These are phyloP conservation scores for Eleusine indica DNA, from an alignment of 176 grass and related monocot species.

Conservation along the genomic window DNA sequence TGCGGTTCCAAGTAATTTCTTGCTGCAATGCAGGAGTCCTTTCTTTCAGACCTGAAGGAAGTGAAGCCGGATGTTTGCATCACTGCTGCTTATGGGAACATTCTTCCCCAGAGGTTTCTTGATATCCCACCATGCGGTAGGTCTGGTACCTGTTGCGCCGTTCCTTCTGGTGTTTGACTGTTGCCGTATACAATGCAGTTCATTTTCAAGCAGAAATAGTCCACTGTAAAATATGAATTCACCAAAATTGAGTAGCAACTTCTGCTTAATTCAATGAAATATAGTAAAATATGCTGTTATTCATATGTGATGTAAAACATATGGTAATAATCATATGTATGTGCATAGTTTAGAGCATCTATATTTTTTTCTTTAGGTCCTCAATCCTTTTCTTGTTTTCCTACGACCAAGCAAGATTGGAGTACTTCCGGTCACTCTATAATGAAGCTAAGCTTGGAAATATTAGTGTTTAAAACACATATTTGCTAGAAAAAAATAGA, in stretches of 20 bases:
- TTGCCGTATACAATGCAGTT: not conserved
- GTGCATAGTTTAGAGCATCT: not conserved
- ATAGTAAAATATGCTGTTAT: not conserved
- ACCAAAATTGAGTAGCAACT: slow-evolving; percentile 8
- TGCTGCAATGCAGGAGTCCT: slow-evolving; percentile 64
- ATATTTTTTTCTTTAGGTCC: not conserved
- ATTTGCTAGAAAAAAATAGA: not conserved
- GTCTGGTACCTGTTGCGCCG: slow-evolving; percentile 8
- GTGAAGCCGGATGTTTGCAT: slow-evolving; percentile 73
- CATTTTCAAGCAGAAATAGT: slow-evolving; percentile 26
- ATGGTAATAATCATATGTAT: not conserved
- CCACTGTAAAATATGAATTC: not conserved
- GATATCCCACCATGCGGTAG: slow-evolving; percentile 71
- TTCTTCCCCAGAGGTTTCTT: slow-evolving; percentile 92
- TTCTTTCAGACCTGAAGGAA: slow-evolving; percentile 67
- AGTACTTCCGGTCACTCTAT: not conserved
- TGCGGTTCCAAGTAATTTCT: not conserved
- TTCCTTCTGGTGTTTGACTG: not conserved
- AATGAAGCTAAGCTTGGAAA: slow-evolving; percentile 7
- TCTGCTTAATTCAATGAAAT: not conserved
- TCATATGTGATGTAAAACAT: not conserved
- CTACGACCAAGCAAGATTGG: not conserved
- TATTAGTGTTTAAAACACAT: slow-evolving; percentile 6
- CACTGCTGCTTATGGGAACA: slow-evolving; percentile 91
- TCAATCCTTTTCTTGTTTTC: not conserved